Conservation (phyloP, 345 rosid species). For the Eucalyptus pauciflora region DNA sequence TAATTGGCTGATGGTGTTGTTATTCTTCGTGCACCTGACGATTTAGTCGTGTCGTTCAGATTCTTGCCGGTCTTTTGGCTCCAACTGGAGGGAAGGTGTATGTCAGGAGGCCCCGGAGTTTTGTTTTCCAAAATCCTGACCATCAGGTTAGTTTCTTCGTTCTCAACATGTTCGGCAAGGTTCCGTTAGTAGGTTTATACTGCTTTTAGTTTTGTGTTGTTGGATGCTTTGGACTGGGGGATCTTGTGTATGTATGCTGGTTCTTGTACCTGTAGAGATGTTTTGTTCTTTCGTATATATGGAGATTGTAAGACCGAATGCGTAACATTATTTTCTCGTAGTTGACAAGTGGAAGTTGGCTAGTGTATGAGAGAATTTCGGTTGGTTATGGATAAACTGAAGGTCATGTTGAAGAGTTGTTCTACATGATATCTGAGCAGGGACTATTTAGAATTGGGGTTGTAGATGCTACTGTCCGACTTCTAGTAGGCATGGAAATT, state of each 20-base stretch:
- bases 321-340: neutral
- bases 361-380: too few relatives aligned
- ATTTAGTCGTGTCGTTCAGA: constrained; percentile 25
- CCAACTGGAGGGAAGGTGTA: constrained; percentile 51
- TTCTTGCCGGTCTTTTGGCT: constrained; percentile 75
- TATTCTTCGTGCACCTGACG: neutral
- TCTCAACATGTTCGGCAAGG: neutral
- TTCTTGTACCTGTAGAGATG: neutral
- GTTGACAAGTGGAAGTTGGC: neutral
- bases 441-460: neutral
- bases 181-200: neutral
- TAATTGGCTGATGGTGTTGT: neutral
- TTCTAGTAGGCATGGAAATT: neutral
- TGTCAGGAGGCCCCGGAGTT: constrained; percentile 67
- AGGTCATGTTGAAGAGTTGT: neutral
- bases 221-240: neutral
- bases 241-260: neutral
- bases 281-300: neutral
- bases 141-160: constrained; percentile 53
- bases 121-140: constrained; percentile 88
- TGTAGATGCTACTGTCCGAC: neutral
- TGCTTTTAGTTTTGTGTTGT: neutral
- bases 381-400: neutral
- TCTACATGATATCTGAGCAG: neutral
- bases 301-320: neutral